A percentile compares a stretch with the other conserved stretches of the same genome.
phyloP scores from a whole-genome alignment of 2,329 filamentous ascomycete species.

The Sporothrix phasma region DNA sequence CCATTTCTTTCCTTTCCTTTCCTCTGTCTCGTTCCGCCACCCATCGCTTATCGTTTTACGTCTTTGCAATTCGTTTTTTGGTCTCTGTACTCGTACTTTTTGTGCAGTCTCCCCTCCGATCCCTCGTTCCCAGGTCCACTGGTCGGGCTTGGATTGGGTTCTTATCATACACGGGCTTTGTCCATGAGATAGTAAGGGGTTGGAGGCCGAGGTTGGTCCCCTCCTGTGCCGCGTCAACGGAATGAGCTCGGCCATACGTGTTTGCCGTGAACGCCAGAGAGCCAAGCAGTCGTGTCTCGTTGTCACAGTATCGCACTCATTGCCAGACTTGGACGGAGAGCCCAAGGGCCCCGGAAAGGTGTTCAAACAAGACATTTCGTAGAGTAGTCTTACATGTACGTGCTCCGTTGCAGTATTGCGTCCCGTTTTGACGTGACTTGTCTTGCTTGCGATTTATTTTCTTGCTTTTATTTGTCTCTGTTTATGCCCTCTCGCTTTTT shows the following conservation, averaged over 20 bases:
- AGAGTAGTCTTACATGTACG: no score
- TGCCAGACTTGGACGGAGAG: constrained; percentile 1
- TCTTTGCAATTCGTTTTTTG: no score
- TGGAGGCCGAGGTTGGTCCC: neutral
- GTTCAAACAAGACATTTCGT: no score
- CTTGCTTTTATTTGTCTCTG: neutral
- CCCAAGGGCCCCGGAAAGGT: no score
- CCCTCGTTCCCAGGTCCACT: neutral
- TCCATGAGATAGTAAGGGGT: neutral
- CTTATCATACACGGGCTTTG: neutral
- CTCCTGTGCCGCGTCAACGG: neutral
- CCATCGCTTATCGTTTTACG: neutral
- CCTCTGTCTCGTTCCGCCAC: neutral
- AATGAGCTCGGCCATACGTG: neutral
- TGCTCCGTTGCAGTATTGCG: no score
- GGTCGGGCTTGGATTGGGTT: neutral
- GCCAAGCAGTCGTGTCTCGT: neutral
- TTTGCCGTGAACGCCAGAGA: neutral
- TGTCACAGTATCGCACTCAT: constrained; percentile 9
- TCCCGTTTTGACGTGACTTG: no score
- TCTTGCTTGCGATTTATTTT: no score
- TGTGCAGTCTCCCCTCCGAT: neutral
- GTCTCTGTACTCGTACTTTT: no score
- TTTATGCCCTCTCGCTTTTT: neutral
- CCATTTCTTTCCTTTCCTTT: neutral